Base-by-base conservation (phyloP, 441 rosid species). In the Capsella rubella region DNA sequence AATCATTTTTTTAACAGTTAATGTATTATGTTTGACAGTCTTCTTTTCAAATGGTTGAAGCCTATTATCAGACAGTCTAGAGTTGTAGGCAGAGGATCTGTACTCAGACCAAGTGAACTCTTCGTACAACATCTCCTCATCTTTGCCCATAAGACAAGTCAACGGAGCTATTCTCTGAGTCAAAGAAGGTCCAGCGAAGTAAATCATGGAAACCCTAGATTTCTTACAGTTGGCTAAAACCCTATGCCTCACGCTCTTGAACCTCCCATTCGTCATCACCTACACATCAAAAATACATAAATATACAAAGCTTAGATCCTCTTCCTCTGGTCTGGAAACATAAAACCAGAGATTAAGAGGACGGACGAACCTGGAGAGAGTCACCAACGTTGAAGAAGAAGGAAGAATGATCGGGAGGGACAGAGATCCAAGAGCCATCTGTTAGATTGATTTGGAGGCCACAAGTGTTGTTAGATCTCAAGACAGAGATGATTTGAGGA, bases 201-300 rank as follows among this genome's bases (percentile, higher is more conserved):
- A 89, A 46, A 89, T 84, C 90, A 89, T 89, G 31, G 94, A 89
- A 46, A 85, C 31, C 51, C 94, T 87, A 47, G 90, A 80, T 49
- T 76, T 80, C 16, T 0, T 57, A 4, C 79, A 53, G 43, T 79
- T 85, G 2, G 87, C 75, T 72, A 85, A 31, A 25, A 89, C 94
- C 73, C 94, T 83, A 50, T 89, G 94, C 73, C 61, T 87, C 84
- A 89, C 89, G 60, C 91, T 89, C 69, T 57, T 83, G 60, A 89
- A 77, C 78, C 90, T 83, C 67, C 90, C 90, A 75, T 89, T 89
- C 11, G 88, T 89, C 84, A 89, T 59, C 64, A 87, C 94, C 93
- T 89, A 63, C 53, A 61, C 28, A 46, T 21, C 25, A 21, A 21
- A 66, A 28, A 10, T 39, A 39, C 2, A 8, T 6, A 37, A 2